A percentile compares a stretch with the other conserved stretches of the same genome.
phyloP scores from a whole-genome alignment of 352 stramenopile species.

The Pythium catenulatum region DNA sequence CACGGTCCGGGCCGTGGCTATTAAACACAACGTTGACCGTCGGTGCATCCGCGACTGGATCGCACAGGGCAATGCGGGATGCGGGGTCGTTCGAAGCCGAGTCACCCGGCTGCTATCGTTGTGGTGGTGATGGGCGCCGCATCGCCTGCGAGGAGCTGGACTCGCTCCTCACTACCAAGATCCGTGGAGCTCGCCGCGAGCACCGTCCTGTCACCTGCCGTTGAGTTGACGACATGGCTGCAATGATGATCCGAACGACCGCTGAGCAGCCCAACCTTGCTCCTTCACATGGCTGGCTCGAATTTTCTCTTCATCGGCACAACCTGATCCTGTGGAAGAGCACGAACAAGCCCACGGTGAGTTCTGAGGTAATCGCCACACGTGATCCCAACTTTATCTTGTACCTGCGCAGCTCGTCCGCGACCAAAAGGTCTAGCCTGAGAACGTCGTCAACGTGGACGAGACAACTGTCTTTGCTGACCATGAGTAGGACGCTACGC shows the following conservation, averaged over 20 bases:
- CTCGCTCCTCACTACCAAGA: background rate
- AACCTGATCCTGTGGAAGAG: slow-evolving; percentile 1
- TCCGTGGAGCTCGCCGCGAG: background rate
- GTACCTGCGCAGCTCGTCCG: background rate
- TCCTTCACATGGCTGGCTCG: slow-evolving; percentile 13
- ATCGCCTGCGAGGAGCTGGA: slow-evolving; percentile 14
- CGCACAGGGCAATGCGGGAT: background rate
- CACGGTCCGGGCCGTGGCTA: background rate
- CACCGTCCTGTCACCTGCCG: background rate
- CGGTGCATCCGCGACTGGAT: background rate
- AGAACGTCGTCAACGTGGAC: slow-evolving; percentile 22
- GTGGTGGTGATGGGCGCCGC: background rate
- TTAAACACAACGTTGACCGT: background rate
- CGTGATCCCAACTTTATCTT: background rate
- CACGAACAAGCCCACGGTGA: slow-evolving; percentile 2
- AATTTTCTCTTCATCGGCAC: slow-evolving; percentile 13
- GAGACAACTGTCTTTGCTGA: slow-evolving; percentile 15
- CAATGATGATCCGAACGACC: background rate
- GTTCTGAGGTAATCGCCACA: background rate
- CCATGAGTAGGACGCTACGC: background rate
- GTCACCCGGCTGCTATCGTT: background rate
- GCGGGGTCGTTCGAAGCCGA: background rate
- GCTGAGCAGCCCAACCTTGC: background rate
- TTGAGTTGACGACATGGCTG: background rate
- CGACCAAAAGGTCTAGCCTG: background rate